These are phyloP conservation scores for Fusarium sp. DNA, from an alignment of 2,329 filamentous ascomycete species.

Conservation along the genomic window DNA sequence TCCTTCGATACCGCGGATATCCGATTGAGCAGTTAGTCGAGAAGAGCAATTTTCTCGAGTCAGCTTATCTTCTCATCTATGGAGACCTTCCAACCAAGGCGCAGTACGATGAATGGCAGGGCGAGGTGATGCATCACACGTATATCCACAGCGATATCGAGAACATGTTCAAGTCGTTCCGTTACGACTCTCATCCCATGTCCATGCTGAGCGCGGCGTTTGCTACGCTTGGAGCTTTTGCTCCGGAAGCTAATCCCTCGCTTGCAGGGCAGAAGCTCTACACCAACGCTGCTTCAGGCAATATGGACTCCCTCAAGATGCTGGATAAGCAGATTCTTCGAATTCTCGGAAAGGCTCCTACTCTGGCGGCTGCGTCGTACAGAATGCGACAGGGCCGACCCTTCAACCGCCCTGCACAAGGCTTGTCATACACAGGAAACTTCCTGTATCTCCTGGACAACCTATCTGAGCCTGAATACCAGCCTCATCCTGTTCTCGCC, in stretches of 20 bases:
- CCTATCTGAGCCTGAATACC: constrained; percentile 55
- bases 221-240: constrained; percentile 58
- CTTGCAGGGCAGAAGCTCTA: constrained; percentile 60
- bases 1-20: constrained; percentile 61
- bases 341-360: constrained; percentile 60
- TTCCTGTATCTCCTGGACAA: constrained; percentile 63
- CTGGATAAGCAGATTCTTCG: constrained; percentile 62
- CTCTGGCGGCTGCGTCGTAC: constrained; percentile 59
- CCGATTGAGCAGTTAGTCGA: constrained; percentile 60
- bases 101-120: constrained; percentile 53
- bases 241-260: constrained; percentile 59
- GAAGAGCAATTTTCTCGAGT: constrained; percentile 59
- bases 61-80: constrained; percentile 60
- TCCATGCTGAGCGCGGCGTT: constrained; percentile 60
- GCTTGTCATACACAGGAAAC: constrained; percentile 62
- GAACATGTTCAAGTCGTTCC: constrained; percentile 60
- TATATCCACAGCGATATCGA: constrained; percentile 59
- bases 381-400: constrained; percentile 60
- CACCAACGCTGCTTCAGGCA: constrained; percentile 53
- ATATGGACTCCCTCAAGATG: constrained; percentile 51
- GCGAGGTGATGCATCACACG: constrained; percentile 60
- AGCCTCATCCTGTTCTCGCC: constrained; percentile 58
- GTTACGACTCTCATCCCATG: constrained; percentile 62
- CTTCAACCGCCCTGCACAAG: constrained; percentile 58
- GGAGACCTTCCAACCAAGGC: constrained; percentile 56